These are phyloP conservation scores for Persicaria maculosa DNA, from an alignment of 148 eudicot genomes.

Conservation along the genomic window DNA sequence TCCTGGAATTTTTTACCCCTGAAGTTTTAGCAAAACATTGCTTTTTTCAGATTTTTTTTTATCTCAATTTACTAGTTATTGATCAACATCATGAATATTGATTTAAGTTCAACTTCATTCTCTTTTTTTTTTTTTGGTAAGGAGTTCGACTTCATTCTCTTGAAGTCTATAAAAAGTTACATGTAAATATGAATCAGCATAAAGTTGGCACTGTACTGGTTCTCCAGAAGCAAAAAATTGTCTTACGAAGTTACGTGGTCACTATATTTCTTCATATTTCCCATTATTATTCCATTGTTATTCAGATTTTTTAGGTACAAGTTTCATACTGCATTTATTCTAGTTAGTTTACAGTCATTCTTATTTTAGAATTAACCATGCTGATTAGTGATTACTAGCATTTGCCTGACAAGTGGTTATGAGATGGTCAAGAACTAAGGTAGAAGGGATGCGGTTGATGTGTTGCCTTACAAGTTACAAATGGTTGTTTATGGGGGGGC, in stretches of 20 bases:
- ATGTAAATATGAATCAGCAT: constrained; percentile 3
- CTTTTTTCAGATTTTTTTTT: background rate
- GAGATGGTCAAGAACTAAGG: background rate
- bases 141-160: background rate
- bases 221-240: constrained; percentile 2
- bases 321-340: background rate
- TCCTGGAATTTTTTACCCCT: background rate
- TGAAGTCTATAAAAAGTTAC: background rate
- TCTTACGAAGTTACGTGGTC: background rate
- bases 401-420: background rate
- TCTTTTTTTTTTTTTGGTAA: background rate
- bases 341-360: background rate
- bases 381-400: background rate
- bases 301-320: background rate
- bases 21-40: background rate
- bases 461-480: background rate
- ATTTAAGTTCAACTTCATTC: background rate
- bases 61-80: background rate
- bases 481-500: background rate
- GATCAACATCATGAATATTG: background rate
- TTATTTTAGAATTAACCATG: background rate
- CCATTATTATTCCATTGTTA: background rate
- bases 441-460: background rate
- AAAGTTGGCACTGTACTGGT: background rate
- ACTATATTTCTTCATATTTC: background rate